Evolutionary conservation across 1,284 basidiomycete genomes (phyloP).

Genomic region (Gomphus bonarii): DNA sequence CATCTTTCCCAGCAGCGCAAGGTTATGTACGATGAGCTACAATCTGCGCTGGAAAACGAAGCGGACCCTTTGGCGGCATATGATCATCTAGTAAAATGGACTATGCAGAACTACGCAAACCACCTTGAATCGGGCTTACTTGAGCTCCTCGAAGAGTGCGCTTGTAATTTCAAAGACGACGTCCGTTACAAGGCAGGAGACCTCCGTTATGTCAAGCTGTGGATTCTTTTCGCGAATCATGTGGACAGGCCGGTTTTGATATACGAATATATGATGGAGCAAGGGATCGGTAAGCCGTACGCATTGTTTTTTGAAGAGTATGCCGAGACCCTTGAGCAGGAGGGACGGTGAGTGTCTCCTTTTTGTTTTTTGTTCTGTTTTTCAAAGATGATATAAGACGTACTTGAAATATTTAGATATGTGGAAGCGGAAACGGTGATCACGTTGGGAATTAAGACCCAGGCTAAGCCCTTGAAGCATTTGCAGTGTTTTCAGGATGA

Average conservation of each 20-base stretch:
- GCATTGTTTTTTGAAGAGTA: slow-evolving; percentile 83
- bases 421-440: slow-evolving; percentile 79
- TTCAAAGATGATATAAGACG: no score
- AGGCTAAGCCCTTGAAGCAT: slow-evolving; percentile 75
- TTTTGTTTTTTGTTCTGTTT: background rate
- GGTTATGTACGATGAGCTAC: slow-evolving; percentile 4
- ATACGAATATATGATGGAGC: slow-evolving; percentile 66
- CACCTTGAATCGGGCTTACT: slow-evolving; percentile 50
- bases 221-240: slow-evolving; percentile 75
- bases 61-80: slow-evolving; percentile 60
- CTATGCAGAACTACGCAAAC: slow-evolving; percentile 39
- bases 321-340: slow-evolving; percentile 62
- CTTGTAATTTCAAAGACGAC: slow-evolving; percentile 72
- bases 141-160: slow-evolving; percentile 66
- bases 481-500: slow-evolving; percentile 78
- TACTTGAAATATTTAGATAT: slow-evolving; percentile 29
- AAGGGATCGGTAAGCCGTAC: slow-evolving; percentile 71
- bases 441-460: slow-evolving; percentile 75
- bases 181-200: slow-evolving; percentile 72
- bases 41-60: slow-evolving; percentile 31
- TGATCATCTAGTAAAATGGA: slow-evolving; percentile 62
- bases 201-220: slow-evolving; percentile 80
- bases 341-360: slow-evolving; percentile 51
- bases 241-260: slow-evolving; percentile 55
- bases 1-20: slow-evolving; percentile 4